These are phyloP conservation scores for Smithsoniella earleae DNA, from an alignment of 163 green algal species.

Conservation along the genomic window DNA sequence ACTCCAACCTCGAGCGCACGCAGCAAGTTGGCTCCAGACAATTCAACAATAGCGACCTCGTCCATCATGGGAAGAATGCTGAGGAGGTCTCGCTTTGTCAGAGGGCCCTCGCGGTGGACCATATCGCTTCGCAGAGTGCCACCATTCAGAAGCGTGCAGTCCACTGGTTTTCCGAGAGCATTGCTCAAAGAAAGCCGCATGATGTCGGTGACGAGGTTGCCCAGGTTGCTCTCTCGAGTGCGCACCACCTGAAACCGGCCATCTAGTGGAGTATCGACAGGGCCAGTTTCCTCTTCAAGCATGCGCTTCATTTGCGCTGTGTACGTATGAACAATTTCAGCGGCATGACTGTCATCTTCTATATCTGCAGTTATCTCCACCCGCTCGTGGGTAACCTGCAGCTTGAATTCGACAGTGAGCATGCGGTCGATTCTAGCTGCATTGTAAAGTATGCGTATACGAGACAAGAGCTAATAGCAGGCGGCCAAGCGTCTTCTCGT, in stretches of 20 bases:
- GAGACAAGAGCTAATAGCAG: no score
- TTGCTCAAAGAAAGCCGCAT: slow-evolving; percentile 18
- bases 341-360: not conserved
- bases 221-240: slow-evolving; percentile 54
- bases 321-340: slow-evolving; percentile 19
- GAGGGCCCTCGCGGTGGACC: not conserved
- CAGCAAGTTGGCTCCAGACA: slow-evolving; percentile 46
- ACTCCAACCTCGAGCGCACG: slow-evolving; percentile 60
- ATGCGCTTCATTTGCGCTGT: slow-evolving; percentile 25
- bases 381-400: slow-evolving; percentile 20
- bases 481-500: no score
- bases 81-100: slow-evolving; percentile 45
- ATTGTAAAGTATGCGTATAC: no score
- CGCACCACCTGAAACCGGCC: slow-evolving; percentile 56
- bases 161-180: slow-evolving; percentile 32
- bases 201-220: slow-evolving; percentile 59
- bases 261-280: slow-evolving; percentile 47
- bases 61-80: slow-evolving; percentile 68
- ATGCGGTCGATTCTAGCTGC: not conserved
- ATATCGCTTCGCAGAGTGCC: slow-evolving; percentile 54
- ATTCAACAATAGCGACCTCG: slow-evolving; percentile 46
- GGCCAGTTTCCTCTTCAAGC: slow-evolving; percentile 53
- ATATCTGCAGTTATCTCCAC: slow-evolving; percentile 21
- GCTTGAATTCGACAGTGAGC: not conserved
- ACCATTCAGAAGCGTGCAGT: slow-evolving; percentile 55